A percentile compares a stretch with the other conserved stretches of the same genome.
Evolutionary conservation across 163 green algal genomes (phyloP).

Genomic region (Volvox carteri): DNA sequence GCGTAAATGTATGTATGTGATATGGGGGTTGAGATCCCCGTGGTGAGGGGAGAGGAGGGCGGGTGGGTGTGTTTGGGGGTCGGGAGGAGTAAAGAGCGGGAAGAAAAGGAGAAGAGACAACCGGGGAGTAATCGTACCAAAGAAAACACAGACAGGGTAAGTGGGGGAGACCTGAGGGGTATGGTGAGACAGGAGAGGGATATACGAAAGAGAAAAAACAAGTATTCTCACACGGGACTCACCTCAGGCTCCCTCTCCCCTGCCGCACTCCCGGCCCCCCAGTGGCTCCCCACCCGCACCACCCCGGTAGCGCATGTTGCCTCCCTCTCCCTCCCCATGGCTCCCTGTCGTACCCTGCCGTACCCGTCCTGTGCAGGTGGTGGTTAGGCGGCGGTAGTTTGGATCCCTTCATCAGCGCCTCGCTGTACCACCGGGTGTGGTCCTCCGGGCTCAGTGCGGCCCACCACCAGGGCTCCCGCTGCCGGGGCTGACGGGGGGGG

Average conservation of each 20-base stretch:
- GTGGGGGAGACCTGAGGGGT: too few relatives aligned
- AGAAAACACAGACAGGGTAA: too few relatives aligned
- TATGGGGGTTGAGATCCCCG: too few relatives aligned
- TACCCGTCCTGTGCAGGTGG: not conserved
- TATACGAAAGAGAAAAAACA: too few relatives aligned
- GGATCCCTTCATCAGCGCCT: not conserved
- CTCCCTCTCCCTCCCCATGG: not conserved
- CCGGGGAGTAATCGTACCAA: too few relatives aligned
- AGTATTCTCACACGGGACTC: too few relatives aligned
- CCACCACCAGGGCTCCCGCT: conserved; percentile 8
- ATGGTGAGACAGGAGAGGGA: too few relatives aligned
- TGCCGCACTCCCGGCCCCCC: too few relatives aligned
- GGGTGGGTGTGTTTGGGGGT: not conserved
- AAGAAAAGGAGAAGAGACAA: not conserved
- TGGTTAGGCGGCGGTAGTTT: not conserved
- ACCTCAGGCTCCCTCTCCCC: too few relatives aligned
- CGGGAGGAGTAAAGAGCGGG: not conserved
- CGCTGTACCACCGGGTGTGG: not conserved
- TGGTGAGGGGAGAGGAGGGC: too few relatives aligned
- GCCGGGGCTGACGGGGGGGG: not conserved
- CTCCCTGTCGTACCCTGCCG: not conserved
- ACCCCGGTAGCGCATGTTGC: not conserved
- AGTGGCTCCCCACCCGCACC: not conserved
- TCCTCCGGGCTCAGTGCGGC: not conserved
- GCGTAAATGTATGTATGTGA: too few relatives aligned